A percentile compares a stretch with the other conserved stretches of the same genome.
Conservation (phyloP, 805 yeast species). For the Kluyveromyces aestuarii region DNA sequence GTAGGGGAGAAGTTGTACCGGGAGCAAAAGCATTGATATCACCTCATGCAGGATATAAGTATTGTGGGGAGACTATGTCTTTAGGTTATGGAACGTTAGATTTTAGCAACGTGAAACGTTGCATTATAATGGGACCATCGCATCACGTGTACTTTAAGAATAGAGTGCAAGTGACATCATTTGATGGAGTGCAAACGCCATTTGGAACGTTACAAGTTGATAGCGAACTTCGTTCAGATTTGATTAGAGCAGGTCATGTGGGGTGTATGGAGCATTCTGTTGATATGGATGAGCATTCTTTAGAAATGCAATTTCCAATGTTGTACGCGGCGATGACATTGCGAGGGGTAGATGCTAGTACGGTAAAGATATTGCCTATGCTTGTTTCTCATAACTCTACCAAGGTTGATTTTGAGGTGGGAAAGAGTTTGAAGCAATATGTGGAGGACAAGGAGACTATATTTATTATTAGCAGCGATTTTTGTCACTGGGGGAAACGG, state of each 20-base stretch:
- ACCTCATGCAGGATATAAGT: slow-evolving; percentile 85
- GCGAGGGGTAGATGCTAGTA: slow-evolving; percentile 29
- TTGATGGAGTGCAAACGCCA: slow-evolving; percentile 64
- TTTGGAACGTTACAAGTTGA: slow-evolving; percentile 71
- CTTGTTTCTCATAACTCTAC: slow-evolving; percentile 59
- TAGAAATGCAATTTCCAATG: slow-evolving; percentile 88
- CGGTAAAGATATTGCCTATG: slow-evolving; percentile 61
- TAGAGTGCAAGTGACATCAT: slow-evolving; percentile 44
- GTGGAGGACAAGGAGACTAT: slow-evolving; percentile 46
- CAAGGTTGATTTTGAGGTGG: slow-evolving; percentile 36
- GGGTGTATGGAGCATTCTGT: slow-evolving; percentile 41
- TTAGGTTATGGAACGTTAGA: slow-evolving; percentile 71
- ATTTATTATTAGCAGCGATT: slow-evolving; percentile 80
- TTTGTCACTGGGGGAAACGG: slow-evolving; percentile 87
- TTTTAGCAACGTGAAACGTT: slow-evolving; percentile 38
- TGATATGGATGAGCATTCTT: slow-evolving; percentile 84
- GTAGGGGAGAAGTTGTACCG: slow-evolving; percentile 10
- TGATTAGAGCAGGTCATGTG: slow-evolving; percentile 20
- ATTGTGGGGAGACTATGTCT: slow-evolving; percentile 70
- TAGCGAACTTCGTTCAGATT: slow-evolving; percentile 29
- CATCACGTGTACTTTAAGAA: slow-evolving; percentile 78
- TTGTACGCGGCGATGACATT: slow-evolving; percentile 41
- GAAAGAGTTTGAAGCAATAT: slow-evolving; percentile 42
- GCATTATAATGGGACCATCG: slow-evolving; percentile 85
- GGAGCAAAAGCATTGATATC: slow-evolving; percentile 33